Evolutionary conservation across 176 grass and related monocot species (phyloP).

Genomic region (Musa schizocarpa): DNA sequence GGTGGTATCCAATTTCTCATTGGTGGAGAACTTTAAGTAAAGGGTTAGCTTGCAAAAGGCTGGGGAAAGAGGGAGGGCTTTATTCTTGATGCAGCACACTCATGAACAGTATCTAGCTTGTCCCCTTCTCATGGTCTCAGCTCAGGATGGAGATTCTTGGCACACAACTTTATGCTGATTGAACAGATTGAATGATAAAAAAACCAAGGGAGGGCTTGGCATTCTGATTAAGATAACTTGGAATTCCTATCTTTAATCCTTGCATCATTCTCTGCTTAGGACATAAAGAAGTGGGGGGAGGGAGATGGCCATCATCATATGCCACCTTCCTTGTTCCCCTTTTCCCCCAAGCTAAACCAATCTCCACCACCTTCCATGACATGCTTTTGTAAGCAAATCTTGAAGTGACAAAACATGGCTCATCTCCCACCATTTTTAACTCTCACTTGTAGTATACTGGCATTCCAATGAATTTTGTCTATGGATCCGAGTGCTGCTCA

Average conservation of each 20-base stretch:
- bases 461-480: no score
- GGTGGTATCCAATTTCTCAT: background rate
- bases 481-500: no score
- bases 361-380: background rate
- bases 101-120: conserved; percentile 13
- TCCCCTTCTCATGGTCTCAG: background rate
- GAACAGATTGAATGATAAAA: conserved; percentile 17
- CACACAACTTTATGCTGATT: conserved; percentile 24
- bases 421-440: background rate
- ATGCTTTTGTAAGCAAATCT: background rate
- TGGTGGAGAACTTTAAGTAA: conserved; percentile 10
- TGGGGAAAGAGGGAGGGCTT: conserved; percentile 29
- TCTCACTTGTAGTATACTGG: no score
- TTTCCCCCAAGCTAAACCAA: background rate
- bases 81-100: conserved; percentile 30
- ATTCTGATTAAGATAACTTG: background rate
- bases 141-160: conserved; percentile 3
- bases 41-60: conserved; percentile 20
- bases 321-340: background rate
- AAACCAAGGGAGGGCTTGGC: background rate
- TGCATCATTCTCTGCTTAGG: background rate
- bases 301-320: background rate
- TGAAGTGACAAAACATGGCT: background rate
- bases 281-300: background rate
- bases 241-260: no score